Evolutionary conservation across 2,329 filamentous ascomycete genomes (phyloP), one percentile per base, ranked within the genome.

Genomic region (Diaporthe caulivora): DNA sequence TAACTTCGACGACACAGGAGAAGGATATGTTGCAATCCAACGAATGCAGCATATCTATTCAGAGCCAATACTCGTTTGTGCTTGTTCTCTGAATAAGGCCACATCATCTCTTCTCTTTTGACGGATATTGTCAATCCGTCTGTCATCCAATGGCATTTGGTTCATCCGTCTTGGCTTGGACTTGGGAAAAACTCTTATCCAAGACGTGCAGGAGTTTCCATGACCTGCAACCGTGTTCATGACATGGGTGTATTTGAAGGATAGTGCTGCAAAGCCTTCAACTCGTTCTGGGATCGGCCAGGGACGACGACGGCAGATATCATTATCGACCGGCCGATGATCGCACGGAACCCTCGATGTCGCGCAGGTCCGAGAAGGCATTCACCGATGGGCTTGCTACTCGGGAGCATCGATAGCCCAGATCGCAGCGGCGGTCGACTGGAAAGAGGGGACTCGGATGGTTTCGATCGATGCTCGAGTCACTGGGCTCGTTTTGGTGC

Each of bases 191-290:
- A 15, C 26, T 57, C 17, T 10, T 21, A n/a, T 26, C 29, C 29
- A 17, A 51, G 10, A 65, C 18, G 18, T 9, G 29, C 7, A 51
- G 29, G 37, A 37, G 11, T 18, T 21, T 21, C 13, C 15, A 24
- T 18, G 29, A 49, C 18, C 29, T 8, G 9, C 37, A 34, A 5
- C 18, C 11, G 18, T 65, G 17, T 64, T 42, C n/a, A 49, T 1
- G 8, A 10, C 40, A 64, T 24, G 17, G n/a, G 13, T 11, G 8
- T 18, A 34, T 29, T n/a, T 9, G 4, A 34, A 82, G 88, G 84
- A 86, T 89, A 3, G 87, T 88, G 3, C 87, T 87, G 1, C 88
- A 90, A 81, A 86, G 86, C 3, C 89, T 87, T 77, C 88, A 90
- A 77, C 67, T 87, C 29, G 80, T 86, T 21, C 87, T 83, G 1